Evolutionary conservation across 768 basidiomycete genomes (phyloP).

Genomic region (Dacryopinax spathularia): DNA sequence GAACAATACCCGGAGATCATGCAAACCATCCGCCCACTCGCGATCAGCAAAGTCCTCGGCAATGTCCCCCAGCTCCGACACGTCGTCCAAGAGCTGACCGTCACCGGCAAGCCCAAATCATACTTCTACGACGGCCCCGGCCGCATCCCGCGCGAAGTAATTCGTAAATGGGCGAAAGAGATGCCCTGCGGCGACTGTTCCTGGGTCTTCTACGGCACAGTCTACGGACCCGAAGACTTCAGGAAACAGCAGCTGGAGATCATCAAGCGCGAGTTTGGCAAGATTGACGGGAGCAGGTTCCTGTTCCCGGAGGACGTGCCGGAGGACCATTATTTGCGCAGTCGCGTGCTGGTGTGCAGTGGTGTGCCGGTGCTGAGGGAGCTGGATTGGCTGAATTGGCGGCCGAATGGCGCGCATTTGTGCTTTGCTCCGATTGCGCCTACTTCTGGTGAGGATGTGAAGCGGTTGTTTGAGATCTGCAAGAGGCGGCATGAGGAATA

Average conservation of each 20-base stretch:
- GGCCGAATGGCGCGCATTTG: conserved; percentile 9
- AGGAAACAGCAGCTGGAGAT: background rate
- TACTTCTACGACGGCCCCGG: background rate
- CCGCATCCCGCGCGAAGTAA: background rate
- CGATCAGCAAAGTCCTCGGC: background rate
- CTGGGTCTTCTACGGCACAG: background rate
- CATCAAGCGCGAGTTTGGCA: background rate
- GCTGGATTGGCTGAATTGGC: conserved; percentile 13
- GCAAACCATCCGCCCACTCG: background rate
- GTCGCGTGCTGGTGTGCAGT: background rate
- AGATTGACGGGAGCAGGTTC: conserved; percentile 1
- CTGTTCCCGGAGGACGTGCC: background rate
- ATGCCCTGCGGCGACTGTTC: conserved; percentile 1
- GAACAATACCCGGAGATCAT: conserved; percentile 3
- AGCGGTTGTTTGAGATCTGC: conserved; percentile 7
- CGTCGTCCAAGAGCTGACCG: background rate
- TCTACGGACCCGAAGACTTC: background rate
- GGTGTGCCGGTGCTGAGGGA: conserved; percentile 13
- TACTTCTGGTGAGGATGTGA: background rate
- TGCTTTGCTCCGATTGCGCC: conserved; percentile 13
- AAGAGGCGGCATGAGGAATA: conserved; percentile 5
- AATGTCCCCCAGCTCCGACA: conserved; percentile 1
- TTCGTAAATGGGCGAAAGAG: background rate
- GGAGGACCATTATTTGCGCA: background rate
- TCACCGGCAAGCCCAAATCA: background rate